Conservation (phyloP, 106 monocot genomes). For the Apostasia shenzhenica region DNA sequence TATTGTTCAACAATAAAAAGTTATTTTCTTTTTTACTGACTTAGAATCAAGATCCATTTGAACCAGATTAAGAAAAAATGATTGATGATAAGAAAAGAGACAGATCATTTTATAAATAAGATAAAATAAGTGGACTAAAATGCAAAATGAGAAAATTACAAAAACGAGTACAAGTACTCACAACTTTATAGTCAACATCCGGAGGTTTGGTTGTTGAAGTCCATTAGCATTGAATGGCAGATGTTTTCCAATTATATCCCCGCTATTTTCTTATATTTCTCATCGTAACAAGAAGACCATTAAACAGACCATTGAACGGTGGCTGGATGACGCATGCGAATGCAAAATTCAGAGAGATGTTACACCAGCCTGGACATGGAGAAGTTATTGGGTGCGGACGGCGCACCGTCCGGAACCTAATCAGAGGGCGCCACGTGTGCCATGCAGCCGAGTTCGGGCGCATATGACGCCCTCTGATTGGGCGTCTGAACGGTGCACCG, state of each 20-base stretch:
- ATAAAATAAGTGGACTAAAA: too few relatives aligned
- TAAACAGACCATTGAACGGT: background rate
- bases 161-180: background rate
- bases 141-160: too few relatives aligned
- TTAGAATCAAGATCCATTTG: too few relatives aligned
- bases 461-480: too few relatives aligned
- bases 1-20: too few relatives aligned
- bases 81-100: too few relatives aligned
- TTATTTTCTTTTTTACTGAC: too few relatives aligned
- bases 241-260: background rate
- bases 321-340: background rate
- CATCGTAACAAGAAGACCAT: background rate
- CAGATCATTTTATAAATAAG: too few relatives aligned
- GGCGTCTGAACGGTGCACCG: too few relatives aligned
- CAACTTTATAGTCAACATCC: background rate
- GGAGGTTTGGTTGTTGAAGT: conserved; percentile 2
- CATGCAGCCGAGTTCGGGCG: too few relatives aligned
- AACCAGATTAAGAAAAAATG: too few relatives aligned
- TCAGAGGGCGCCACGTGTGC: too few relatives aligned
- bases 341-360: background rate
- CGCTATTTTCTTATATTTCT: background rate
- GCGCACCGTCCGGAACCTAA: background rate
- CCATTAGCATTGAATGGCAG: background rate
- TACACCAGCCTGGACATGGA: background rate
- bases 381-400: background rate